Evolutionary conservation across 2,329 filamentous ascomycete genomes (phyloP), one percentile per base, ranked within the genome.

Genomic region (Chrysosporium keratinophilum): DNA sequence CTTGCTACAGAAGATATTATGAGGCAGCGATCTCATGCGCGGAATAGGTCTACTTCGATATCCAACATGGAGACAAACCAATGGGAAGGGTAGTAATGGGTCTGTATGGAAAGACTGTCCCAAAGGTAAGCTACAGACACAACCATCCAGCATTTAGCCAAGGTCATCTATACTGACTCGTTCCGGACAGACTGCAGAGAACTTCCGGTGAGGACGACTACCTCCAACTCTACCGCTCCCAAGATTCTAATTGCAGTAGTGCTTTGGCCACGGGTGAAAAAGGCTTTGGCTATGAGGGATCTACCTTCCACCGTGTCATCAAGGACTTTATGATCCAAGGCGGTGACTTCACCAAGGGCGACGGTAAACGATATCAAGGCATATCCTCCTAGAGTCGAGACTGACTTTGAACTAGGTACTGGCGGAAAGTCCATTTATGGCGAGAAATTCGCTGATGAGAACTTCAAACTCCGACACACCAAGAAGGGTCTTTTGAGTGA

Each of bases 291-390:
- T 85, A 84, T 65, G 75, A 84, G 68, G 79, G 79, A 50, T 83
- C 80, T 40, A 75, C 72, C 58, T 85, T 85, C 76, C 82, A 85
- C 74, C 80, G 82, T 64, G 80, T 85, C 59, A 85, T 85, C 73
- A 81, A 82, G 70, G 67, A 79, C 57, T 85, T 85, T 71, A 84
- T 85, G 81, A 82, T 85, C 59, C 81, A 84, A 69, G 82, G 81
- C 63, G 82, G 81, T 68, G 81, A 84, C 67, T 84, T 84, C 69
- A 84, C 81, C 59, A 76, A 73, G 28, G 77, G 77, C 44, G 81
- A 85, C 62, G 80, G 71, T 74, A 58, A 57, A 64, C 60, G n/a
- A 12, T 14, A 11, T 19, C 34, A 23, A 20, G 3, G 10, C 15
- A 33, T 7, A 28, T 33, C 35, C 1, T 48, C 20, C 37, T 33